Base-by-base conservation (phyloP, 768 basidiomycete species). In the Favolaschia claudopus region DNA sequence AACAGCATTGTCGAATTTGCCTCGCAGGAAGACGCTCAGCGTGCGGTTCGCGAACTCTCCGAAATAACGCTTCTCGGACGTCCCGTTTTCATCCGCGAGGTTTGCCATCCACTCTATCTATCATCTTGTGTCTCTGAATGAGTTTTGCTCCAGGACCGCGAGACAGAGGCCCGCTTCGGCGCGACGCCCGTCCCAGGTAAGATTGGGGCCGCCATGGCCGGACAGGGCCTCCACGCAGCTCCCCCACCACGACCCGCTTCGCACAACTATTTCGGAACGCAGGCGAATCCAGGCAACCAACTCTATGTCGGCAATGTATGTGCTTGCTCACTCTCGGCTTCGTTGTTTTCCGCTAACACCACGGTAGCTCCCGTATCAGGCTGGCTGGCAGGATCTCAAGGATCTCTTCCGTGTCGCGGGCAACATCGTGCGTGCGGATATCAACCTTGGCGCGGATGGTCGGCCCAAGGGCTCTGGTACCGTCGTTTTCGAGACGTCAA, bases 341-440 rank as follows among this genome's bases (percentile, higher is more conserved):
- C 8, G 4, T 40, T 46, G 13, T 25, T 37, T n/a, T 37, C 39
- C 17, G 39, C 58, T 47, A 38, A 45, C 64, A 5, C 39, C 32
- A 29, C 24, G 52, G 6, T 63, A 98, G 96, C 77, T 99, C 27
- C 96, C 95, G 2, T 94, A 93, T 70, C 94, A 96, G 77, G 95
- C 95, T n/a, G 94, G 94, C 28, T 99, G 96, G 96, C 96, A 99
- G 72, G 96, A 99, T 72, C 78, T 99, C 54, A 99, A 99, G 70
- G 96, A 99, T 74, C 79, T 99, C 27, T 98, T 99, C 89, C 89
- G 96, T 54, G 87, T 93, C 27, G 93, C 96, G 40, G 96, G 96
- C 7, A 92, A 93, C 70, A 96, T 99, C 66, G 87, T 98, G 63
- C 88, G 96, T 42, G 95, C 96, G 54, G 96, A 99, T 72, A 94